Conservation (phyloP, 2,329 filamentous ascomycete species). For the Neocatenulostroma microsporum region DNA sequence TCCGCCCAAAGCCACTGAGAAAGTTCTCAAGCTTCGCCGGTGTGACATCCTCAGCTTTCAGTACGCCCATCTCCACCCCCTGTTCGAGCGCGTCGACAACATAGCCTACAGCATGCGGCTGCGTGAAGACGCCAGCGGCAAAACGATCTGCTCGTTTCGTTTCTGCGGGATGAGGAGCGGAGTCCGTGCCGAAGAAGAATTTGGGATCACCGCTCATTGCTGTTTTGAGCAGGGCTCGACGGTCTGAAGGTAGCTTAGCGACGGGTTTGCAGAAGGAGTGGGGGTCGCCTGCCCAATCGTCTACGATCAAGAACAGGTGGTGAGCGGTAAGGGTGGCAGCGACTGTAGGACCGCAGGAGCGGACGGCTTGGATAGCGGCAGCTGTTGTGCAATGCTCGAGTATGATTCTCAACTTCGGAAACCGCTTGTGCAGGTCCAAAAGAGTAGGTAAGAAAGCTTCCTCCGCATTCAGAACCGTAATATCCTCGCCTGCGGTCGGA, state of each 20-base stretch:
- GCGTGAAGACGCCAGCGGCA: constrained; percentile 71
- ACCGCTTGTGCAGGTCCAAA: constrained; percentile 61
- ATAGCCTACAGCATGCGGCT: constrained; percentile 60
- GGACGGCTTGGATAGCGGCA: constrained; percentile 70
- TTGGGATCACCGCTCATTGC: constrained; percentile 52
- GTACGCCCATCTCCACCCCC: constrained; percentile 48
- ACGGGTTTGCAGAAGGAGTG: constrained; percentile 74
- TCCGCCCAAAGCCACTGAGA: constrained; percentile 49
- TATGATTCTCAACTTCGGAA: constrained; percentile 60
- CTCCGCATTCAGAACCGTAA: constrained; percentile 57
- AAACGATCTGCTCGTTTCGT: constrained; percentile 53
- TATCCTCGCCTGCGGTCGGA: constrained; percentile 36
- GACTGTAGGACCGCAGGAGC: constrained; percentile 67
- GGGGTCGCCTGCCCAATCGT: constrained; percentile 62
- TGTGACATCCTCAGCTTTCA: constrained; percentile 49
- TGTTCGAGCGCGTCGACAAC: constrained; percentile 60
- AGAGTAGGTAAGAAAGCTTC: constrained; percentile 74
- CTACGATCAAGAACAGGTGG: constrained; percentile 71
- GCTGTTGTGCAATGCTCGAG: constrained; percentile 85
- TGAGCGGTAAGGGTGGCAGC: constrained; percentile 78
- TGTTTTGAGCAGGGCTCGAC: constrained; percentile 62
- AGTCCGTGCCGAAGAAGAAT: constrained; percentile 70
- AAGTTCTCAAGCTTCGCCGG: constrained; percentile 50
- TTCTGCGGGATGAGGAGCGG: constrained; percentile 58
- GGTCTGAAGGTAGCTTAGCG: constrained; percentile 57